These are phyloP conservation scores for Metschnikowia shivogae DNA, from an alignment of 805 yeast genomes.

Conservation along the genomic window DNA sequence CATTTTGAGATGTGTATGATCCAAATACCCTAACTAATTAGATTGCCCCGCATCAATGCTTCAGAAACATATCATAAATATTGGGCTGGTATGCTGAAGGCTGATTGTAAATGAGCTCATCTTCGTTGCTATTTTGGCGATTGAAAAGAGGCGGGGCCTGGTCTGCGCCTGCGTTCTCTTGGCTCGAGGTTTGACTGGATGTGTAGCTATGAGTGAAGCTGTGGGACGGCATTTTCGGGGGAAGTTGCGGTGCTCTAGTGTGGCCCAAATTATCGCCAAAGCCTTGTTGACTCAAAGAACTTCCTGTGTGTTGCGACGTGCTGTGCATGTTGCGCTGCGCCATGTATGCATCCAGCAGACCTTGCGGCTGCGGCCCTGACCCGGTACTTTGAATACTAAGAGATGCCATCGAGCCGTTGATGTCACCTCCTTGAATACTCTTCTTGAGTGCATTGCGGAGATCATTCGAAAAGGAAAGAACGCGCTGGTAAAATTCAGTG, in stretches of 20 bases:
- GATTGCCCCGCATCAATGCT: neutral
- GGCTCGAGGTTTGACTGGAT: neutral
- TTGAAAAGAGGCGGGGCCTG: conserved; percentile 1
- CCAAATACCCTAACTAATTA: too few species aligned
- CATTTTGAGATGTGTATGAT: neutral
- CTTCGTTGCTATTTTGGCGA: conserved; percentile 1
- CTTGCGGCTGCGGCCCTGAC: neutral
- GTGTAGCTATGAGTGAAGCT: neutral
- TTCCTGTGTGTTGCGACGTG: neutral
- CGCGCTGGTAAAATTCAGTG: conserved; percentile 54
- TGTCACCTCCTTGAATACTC: conserved; percentile 14
- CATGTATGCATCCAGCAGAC: neutral
- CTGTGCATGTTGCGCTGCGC: neutral
- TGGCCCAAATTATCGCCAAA: neutral
- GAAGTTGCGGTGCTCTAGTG: conserved; percentile 13
- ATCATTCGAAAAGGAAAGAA: conserved; percentile 32
- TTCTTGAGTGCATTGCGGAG: conserved; percentile 20
- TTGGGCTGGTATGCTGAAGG: conserved; percentile 47
- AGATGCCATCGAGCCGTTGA: conserved; percentile 10
- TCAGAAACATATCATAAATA: conserved; percentile 38
- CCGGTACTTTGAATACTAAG: conserved; percentile 6
- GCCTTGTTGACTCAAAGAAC: neutral
- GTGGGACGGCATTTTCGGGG: conserved; percentile 22
- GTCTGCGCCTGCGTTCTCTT: conserved; percentile 1
- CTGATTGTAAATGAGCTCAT: conserved; percentile 24